phyloP scores from a whole-genome alignment of 2,329 filamentous ascomycete species.

The Ophiostoma sp. region DNA sequence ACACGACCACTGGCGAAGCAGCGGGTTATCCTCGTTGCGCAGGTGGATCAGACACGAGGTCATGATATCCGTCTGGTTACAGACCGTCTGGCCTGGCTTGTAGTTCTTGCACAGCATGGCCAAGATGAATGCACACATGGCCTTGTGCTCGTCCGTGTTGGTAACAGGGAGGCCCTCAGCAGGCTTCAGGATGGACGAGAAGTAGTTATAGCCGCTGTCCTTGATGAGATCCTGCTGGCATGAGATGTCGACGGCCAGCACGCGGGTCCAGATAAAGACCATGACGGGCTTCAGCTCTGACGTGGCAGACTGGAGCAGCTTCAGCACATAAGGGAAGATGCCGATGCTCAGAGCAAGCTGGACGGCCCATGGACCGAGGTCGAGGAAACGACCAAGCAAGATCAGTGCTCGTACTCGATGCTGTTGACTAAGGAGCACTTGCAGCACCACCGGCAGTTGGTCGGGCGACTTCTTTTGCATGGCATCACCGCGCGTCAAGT shows the following conservation, averaged over 20 bases:
- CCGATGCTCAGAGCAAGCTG: constrained; percentile 95
- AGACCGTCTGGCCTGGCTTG: constrained; percentile 86
- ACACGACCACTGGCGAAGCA: constrained; percentile 93
- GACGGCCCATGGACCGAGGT: constrained; percentile 97
- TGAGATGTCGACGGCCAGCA: constrained; percentile 90
- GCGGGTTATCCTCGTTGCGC: constrained; percentile 79
- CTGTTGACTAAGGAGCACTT: constrained; percentile 93
- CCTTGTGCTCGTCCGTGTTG: constrained; percentile 90
- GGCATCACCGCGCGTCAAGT: constrained; percentile 77
- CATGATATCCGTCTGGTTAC: constrained; percentile 87
- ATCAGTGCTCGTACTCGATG: constrained; percentile 90
- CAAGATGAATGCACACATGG: constrained; percentile 98
- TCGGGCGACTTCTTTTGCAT: constrained; percentile 86
- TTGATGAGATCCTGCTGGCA: constrained; percentile 94
- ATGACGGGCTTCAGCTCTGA: constrained; percentile 95
- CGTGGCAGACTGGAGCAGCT: constrained; percentile 91
- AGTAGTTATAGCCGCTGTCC: constrained; percentile 96
- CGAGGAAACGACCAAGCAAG: constrained; percentile 86
- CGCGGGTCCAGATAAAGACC: constrained; percentile 98
- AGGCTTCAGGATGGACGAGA: constrained; percentile 87
- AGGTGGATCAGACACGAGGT: constrained; percentile 82
- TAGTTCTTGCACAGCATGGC: constrained; percentile 97
- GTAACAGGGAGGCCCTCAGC: constrained; percentile 79
- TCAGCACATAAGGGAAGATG: constrained; percentile 98
- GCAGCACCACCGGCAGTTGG: constrained; percentile 91